Percentiles rank a stretch among this genome's conserved stretches.
Evolutionary conservation across 2,329 filamentous ascomycete species (phyloP).

Genomic region (Botrytis byssoidea): DNA sequence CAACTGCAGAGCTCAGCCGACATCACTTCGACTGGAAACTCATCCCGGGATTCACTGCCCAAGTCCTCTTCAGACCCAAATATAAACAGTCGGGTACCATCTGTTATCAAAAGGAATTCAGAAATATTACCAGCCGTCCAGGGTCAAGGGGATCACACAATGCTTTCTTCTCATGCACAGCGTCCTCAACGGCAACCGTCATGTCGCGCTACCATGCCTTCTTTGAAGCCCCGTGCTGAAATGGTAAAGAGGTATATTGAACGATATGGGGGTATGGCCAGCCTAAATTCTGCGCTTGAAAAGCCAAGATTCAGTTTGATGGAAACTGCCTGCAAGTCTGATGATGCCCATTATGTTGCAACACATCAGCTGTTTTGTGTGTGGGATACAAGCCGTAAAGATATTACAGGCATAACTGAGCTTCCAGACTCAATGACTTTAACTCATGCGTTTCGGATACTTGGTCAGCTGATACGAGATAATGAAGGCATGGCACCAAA

Average conservation of each 20-base stretch:
- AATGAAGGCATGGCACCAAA: slow-evolving; percentile 45
- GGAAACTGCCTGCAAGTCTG: slow-evolving; percentile 50
- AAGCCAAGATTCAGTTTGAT: slow-evolving; percentile 54
- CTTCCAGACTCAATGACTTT: slow-evolving; percentile 33
- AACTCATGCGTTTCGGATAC: slow-evolving; percentile 37
- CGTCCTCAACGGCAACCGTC: slow-evolving; percentile 27
- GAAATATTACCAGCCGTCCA: background rate
- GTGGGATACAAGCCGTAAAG: slow-evolving; percentile 42
- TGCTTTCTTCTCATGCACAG: slow-evolving; percentile 19
- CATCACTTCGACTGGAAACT: background rate
- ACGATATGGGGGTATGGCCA: slow-evolving; percentile 29
- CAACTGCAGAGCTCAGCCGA: background rate
- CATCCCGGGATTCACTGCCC: background rate
- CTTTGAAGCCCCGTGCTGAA: slow-evolving; percentile 28
- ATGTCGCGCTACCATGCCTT: slow-evolving; percentile 26
- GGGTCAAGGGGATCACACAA: background rate
- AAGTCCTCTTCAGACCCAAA: background rate
- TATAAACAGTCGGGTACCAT: background rate
- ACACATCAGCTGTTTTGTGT: slow-evolving; percentile 65
- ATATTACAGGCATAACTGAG: slow-evolving; percentile 40
- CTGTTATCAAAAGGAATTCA: background rate
- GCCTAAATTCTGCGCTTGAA: slow-evolving; percentile 42
- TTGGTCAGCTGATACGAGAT: slow-evolving; percentile 46
- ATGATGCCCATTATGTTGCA: slow-evolving; percentile 63
- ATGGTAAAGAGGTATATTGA: slow-evolving; percentile 35